A percentile compares a stretch with the other conserved stretches of the same genome.
These are phyloP conservation scores for Tylopilus orsonianus DNA, from an alignment of 1,284 basidiomycete genomes.

Conservation along the genomic window DNA sequence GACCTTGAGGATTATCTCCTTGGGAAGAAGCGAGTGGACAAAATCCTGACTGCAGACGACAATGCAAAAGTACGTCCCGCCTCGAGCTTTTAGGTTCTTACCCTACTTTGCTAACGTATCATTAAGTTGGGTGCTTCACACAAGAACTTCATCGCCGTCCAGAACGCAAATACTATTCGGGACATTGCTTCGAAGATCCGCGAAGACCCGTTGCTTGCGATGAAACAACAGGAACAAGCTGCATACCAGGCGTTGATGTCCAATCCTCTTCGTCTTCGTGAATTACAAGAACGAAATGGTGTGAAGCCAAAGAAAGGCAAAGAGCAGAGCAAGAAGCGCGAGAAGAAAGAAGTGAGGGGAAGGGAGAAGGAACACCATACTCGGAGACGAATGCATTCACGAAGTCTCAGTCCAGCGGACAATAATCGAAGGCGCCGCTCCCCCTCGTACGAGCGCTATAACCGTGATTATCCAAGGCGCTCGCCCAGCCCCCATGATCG, in stretches of 20 bases:
- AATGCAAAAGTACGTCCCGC: slow-evolving; percentile 70
- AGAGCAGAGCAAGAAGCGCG: slow-evolving; percentile 64
- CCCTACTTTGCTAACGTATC: slow-evolving; percentile 10
- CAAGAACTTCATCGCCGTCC: slow-evolving; percentile 89
- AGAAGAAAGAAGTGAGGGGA: slow-evolving; percentile 57
- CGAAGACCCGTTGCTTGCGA: slow-evolving; percentile 93
- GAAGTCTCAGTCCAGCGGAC: slow-evolving; percentile 36
- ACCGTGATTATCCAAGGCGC: slow-evolving; percentile 30
- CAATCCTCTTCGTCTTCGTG: slow-evolving; percentile 86
- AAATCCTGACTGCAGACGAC: slow-evolving; percentile 88
- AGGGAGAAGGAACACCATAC: slow-evolving; percentile 46
- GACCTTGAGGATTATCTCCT: slow-evolving; percentile 96
- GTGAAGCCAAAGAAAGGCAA: slow-evolving; percentile 77
- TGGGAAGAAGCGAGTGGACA: slow-evolving; percentile 98
- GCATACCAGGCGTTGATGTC: slow-evolving; percentile 88
- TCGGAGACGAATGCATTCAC: slow-evolving; percentile 38
- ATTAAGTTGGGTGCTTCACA: slow-evolving; percentile 76
- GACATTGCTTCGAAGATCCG: slow-evolving; percentile 93
- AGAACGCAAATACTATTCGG: slow-evolving; percentile 88
- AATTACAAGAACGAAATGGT: slow-evolving; percentile 76
- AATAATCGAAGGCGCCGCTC: slow-evolving; percentile 35
- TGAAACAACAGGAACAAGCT: slow-evolving; percentile 97
- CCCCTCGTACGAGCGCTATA: slow-evolving; percentile 37
- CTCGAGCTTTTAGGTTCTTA: background rate
- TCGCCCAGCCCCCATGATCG: slow-evolving; percentile 41